Percentiles rank a stretch among this genome's conserved stretches.
Conservation (phyloP, 768 basidiomycete genomes). For the Boletus reticuloceps region DNA sequence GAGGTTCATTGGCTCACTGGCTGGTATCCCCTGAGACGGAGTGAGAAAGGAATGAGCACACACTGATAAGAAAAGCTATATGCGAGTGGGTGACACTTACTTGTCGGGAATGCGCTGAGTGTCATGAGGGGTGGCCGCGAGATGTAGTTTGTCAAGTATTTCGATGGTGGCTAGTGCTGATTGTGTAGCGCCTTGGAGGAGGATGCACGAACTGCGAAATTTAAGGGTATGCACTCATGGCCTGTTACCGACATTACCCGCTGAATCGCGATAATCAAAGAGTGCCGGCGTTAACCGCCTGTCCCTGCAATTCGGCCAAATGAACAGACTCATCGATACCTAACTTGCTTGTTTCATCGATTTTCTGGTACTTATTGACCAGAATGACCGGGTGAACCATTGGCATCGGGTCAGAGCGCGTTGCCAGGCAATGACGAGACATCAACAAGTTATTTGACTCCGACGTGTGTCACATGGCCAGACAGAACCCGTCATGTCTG, state of each 20-base stretch:
- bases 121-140: slow-evolving; percentile 5
- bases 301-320: background rate
- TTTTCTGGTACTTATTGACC: background rate
- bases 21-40: slow-evolving; percentile 17
- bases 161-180: background rate
- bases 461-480: no score
- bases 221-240: background rate
- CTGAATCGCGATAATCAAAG: background rate
- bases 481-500: no score
- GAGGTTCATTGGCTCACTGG: slow-evolving; percentile 26
- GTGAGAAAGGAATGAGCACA: slow-evolving; percentile 1
- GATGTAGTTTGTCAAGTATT: background rate
- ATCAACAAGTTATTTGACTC: no score
- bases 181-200: background rate
- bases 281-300: background rate
- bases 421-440: background rate
- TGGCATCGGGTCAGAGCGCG: background rate
- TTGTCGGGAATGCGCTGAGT: slow-evolving; percentile 1
- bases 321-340: background rate
- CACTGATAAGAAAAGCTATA: slow-evolving; percentile 1
- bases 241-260: background rate
- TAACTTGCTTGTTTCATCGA: background rate
- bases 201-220: background rate
- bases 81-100: slow-evolving; percentile 10
- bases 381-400: background rate